Evolutionary conservation across 1,284 basidiomycete genomes (phyloP).

Genomic region (Golubevia sp.): DNA sequence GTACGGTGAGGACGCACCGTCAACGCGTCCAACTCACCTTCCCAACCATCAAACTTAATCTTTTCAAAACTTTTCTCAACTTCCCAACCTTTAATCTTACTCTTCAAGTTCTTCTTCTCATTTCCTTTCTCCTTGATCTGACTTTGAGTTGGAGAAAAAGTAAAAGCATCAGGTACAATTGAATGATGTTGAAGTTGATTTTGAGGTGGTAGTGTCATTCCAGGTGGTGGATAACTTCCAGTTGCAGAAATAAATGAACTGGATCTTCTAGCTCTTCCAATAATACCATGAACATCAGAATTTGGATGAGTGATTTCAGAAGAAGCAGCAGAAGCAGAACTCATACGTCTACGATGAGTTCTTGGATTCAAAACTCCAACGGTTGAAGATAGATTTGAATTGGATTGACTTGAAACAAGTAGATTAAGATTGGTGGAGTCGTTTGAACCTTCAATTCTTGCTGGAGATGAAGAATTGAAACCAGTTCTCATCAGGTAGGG

Average conservation of each 20-base stretch:
- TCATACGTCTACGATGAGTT: not conserved
- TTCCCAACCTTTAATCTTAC: not conserved
- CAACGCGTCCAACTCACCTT: not conserved
- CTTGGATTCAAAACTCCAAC: not conserved
- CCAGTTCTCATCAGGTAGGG: not conserved
- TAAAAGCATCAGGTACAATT: not conserved
- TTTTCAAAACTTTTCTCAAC: not conserved
- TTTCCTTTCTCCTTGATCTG: not conserved
- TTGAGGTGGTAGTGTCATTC: no score
- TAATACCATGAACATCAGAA: not conserved
- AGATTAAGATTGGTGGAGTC: not conserved
- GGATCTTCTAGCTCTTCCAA: not conserved
- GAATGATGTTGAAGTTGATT: no score
- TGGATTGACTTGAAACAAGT: not conserved
- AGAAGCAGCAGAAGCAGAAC: not conserved
- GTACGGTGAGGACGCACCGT: not conserved
- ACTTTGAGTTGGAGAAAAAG: not conserved
- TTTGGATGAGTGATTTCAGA: not conserved
- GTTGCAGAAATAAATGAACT: not conserved
- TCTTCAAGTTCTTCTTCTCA: not conserved
- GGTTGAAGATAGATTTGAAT: not conserved
- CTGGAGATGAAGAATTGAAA: not conserved
- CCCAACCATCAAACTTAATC: not conserved
- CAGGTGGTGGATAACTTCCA: not conserved
- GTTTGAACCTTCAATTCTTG: not conserved